Conservation (phyloP, 495 filamentous ascomycete species). For the Xylaria castorea region DNA sequence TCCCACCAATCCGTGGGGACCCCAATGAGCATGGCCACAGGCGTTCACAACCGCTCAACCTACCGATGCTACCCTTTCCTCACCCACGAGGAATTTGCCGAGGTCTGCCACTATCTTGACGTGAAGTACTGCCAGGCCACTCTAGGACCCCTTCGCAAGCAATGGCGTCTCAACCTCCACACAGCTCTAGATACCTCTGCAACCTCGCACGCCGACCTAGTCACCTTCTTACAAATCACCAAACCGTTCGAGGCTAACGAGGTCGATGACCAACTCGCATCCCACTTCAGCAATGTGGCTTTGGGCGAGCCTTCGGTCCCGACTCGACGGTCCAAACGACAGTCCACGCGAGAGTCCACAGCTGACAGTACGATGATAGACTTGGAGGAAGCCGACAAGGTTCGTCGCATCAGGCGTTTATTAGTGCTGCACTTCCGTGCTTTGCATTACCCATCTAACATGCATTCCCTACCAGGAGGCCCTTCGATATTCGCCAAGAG, state of each 20-base stretch:
- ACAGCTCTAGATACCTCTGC: slow-evolving; percentile 44
- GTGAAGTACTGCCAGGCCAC: slow-evolving; percentile 59
- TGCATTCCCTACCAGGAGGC: slow-evolving; percentile 38
- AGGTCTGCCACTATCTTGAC: slow-evolving; percentile 65
- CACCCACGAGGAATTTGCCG: slow-evolving; percentile 63
- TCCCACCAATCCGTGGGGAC: background rate
- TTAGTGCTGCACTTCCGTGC: slow-evolving; percentile 34
- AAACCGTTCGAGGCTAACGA: slow-evolving; percentile 50
- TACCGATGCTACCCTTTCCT: slow-evolving; percentile 62
- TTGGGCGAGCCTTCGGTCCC: slow-evolving; percentile 28
- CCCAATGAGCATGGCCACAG: slow-evolving; percentile 9
- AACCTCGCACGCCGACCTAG: slow-evolving; percentile 40
- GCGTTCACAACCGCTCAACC: slow-evolving; percentile 27
- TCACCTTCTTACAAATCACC: slow-evolving; percentile 56
- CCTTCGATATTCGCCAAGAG: slow-evolving; percentile 32
- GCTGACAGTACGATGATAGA: slow-evolving; percentile 47
- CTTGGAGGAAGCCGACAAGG: slow-evolving; percentile 57
- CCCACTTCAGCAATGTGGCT: slow-evolving; percentile 47
- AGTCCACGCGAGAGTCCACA: background rate
- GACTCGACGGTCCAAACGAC: slow-evolving; percentile 16
- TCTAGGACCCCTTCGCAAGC: slow-evolving; percentile 53
- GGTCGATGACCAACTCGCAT: slow-evolving; percentile 51
- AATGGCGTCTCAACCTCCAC: slow-evolving; percentile 50
- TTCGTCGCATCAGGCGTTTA: slow-evolving; percentile 27
- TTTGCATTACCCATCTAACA: slow-evolving; percentile 45